Conservation (phyloP, 352 stramenopile species). For the Pythium brassicae region DNA sequence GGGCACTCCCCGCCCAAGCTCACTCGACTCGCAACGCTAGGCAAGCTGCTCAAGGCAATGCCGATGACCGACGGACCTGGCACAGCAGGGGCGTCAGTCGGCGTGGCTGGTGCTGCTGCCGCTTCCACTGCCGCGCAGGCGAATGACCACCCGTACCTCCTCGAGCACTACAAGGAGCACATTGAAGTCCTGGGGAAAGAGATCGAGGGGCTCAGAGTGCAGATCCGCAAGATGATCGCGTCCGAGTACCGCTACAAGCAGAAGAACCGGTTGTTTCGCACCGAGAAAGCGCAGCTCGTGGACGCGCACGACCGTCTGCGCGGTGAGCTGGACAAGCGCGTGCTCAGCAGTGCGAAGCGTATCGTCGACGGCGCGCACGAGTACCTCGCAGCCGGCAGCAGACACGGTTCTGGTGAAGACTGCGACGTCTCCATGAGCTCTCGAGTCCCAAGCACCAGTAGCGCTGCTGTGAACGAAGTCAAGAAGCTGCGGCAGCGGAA, state of each 20-base stretch:
- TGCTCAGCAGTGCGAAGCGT: constrained; percentile 28
- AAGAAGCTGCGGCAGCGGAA: constrained; percentile 56
- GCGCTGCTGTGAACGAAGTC: constrained; percentile 28
- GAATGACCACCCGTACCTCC: constrained; percentile 67
- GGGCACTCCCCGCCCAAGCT: background rate
- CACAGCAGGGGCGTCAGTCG: background rate
- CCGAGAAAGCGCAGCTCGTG: constrained; percentile 46
- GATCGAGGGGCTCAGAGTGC: constrained; percentile 54
- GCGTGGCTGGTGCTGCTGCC: background rate
- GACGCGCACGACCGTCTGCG: constrained; percentile 42
- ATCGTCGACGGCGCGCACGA: constrained; percentile 24
- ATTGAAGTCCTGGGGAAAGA: constrained; percentile 50
- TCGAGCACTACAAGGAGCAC: constrained; percentile 52
- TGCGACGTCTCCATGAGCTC: background rate
- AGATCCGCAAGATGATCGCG: constrained; percentile 79
- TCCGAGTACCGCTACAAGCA: constrained; percentile 74
- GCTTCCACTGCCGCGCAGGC: constrained; percentile 2
- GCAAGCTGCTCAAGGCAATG: constrained; percentile 4
- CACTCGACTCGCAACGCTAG: background rate
- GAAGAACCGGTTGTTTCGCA: constrained; percentile 45
- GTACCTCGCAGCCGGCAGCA: constrained; percentile 4
- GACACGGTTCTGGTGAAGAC: background rate
- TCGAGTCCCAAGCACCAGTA: background rate
- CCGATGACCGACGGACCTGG: constrained; percentile 1
- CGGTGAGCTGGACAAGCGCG: constrained; percentile 35